Conservation (phyloP, 1,139 yeast genomes). For the Candida smagusa region DNA sequence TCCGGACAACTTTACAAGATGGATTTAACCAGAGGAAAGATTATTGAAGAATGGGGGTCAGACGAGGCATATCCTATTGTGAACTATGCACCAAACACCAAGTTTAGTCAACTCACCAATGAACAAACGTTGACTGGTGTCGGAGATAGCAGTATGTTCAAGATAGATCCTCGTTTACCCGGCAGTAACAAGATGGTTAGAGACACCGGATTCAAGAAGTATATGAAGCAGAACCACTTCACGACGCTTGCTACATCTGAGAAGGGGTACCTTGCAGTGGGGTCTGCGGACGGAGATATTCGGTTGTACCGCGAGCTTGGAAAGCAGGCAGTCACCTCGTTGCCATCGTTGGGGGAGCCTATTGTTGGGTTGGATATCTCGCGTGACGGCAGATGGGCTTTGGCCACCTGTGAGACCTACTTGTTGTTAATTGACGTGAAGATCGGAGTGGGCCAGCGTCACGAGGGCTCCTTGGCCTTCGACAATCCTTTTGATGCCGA, state of each 20-base stretch:
- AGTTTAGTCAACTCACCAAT: constrained; percentile 67
- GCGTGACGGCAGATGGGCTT: constrained; percentile 76
- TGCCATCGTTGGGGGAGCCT: constrained; percentile 81
- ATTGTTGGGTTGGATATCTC: constrained; percentile 67
- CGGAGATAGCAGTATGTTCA: constrained; percentile 61
- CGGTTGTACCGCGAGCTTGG: constrained; percentile 72
- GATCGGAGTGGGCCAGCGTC: constrained; percentile 56
- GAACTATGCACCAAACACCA: constrained; percentile 64
- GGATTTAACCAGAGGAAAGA: constrained; percentile 76
- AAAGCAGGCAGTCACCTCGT: constrained; percentile 65
- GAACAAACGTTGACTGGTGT: constrained; percentile 76
- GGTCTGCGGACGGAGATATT: constrained; percentile 72
- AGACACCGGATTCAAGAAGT: constrained; percentile 36
- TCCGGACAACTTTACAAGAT: constrained; percentile 52
- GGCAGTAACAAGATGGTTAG: constrained; percentile 49
- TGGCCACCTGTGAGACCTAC: constrained; percentile 75
- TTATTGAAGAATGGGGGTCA: constrained; percentile 79
- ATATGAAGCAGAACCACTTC: constrained; percentile 53
- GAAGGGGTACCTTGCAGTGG: constrained; percentile 71
- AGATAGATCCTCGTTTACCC: constrained; percentile 72
- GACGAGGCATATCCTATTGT: constrained; percentile 43
- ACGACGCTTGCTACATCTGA: constrained; percentile 69
- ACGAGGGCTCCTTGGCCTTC: constrained; percentile 65
- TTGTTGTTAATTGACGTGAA: constrained; percentile 64
- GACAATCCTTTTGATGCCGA: constrained; percentile 61